Percentiles rank a stretch among this genome's conserved stretches.
Evolutionary conservation across 2,329 filamentous ascomycete species (phyloP).

Genomic region (Aplosporella prunicola): DNA sequence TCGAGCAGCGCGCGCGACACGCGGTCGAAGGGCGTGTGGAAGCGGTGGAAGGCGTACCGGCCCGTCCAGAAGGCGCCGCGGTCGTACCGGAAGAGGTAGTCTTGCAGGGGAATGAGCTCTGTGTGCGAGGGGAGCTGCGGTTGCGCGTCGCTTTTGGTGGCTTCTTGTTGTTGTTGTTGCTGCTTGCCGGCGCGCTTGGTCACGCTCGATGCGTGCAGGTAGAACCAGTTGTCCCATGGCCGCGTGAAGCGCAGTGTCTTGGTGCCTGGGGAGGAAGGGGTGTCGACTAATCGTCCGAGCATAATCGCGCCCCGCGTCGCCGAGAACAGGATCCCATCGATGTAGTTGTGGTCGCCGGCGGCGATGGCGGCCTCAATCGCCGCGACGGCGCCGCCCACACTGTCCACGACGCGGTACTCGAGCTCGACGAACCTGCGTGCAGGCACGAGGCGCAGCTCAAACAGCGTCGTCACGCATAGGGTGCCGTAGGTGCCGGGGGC

Average conservation of each 20-base stretch:
- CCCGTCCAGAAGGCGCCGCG: slow-evolving; percentile 58
- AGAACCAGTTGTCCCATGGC: slow-evolving; percentile 61
- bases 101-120: slow-evolving; percentile 38
- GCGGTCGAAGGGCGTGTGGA: slow-evolving; percentile 50
- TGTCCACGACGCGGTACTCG: slow-evolving; percentile 48
- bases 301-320: slow-evolving; percentile 49
- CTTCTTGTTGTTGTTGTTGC: slow-evolving; percentile 13
- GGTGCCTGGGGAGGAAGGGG: slow-evolving; percentile 24
- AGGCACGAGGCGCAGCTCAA: slow-evolving; percentile 49
- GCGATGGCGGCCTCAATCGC: slow-evolving; percentile 39
- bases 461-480: slow-evolving; percentile 50
- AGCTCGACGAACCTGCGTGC: slow-evolving; percentile 51
- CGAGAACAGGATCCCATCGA: slow-evolving; percentile 61
- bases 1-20: slow-evolving; percentile 51
- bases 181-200: slow-evolving; percentile 1
- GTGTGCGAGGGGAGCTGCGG: slow-evolving; percentile 13
- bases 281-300: slow-evolving; percentile 48
- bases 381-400: slow-evolving; percentile 41
- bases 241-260: slow-evolving; percentile 43
- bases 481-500: slow-evolving; percentile 52
- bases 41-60: slow-evolving; percentile 51
- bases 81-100: slow-evolving; percentile 55
- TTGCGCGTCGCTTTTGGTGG: too few species aligned
- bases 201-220: slow-evolving; percentile 46
- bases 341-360: slow-evolving; percentile 46